Conservation (phyloP, 2,329 filamentous ascomycete species). For the Penicillium sp. region DNA sequence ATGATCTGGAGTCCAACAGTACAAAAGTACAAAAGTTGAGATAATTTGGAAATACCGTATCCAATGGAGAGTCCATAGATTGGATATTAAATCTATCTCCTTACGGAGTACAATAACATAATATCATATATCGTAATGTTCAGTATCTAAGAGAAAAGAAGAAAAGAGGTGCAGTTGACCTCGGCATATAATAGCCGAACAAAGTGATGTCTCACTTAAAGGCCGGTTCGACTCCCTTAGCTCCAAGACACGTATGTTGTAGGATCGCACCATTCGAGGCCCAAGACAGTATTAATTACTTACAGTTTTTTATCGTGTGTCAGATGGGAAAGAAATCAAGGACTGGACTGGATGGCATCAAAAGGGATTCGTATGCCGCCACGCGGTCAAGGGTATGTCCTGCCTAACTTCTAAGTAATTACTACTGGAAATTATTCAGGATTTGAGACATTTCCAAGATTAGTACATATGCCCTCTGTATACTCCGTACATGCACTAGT, state of each 20-base stretch:
- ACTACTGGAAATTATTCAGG: background rate
- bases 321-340: background rate
- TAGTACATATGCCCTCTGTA: too few species aligned
- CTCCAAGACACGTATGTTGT: background rate
- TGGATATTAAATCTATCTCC: background rate
- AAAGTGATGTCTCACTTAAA: conserved; percentile 8
- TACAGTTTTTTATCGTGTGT: background rate
- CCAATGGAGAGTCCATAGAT: background rate
- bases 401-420: background rate
- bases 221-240: background rate
- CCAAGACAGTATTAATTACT: background rate
- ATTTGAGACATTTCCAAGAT: background rate
- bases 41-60: background rate
- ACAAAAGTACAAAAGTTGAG: background rate
- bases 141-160: background rate
- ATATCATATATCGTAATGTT: too few species aligned
- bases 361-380: conserved; percentile 13
- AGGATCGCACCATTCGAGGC: background rate
- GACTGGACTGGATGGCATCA: background rate
- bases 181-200: background rate
- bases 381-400: conserved; percentile 10
- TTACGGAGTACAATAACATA: background rate
- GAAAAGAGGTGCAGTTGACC: background rate
- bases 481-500: too few species aligned
- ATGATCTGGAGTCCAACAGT: background rate